A percentile compares a stretch with the other conserved stretches of the same genome.
phyloP scores from a whole-genome alignment of 2,329 filamentous ascomycete genomes.

The Ascochyta rabiei region DNA sequence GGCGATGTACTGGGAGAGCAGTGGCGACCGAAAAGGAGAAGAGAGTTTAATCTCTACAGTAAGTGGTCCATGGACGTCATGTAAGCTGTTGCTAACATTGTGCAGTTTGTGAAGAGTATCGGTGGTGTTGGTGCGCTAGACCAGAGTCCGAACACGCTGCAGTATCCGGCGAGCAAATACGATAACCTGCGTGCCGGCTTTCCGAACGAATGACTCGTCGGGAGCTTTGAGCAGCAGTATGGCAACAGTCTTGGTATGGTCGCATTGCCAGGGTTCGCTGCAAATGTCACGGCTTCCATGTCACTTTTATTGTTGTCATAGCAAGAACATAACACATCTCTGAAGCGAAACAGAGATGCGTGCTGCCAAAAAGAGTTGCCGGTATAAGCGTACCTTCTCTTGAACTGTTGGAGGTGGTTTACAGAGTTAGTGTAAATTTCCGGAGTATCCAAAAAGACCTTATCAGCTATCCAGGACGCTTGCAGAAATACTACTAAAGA shows the following conservation, averaged over 20 bases:
- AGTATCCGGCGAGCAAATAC: slow-evolving; percentile 71
- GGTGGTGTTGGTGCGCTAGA: slow-evolving; percentile 61
- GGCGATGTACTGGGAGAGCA: slow-evolving; percentile 49
- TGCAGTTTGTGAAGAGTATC: slow-evolving; percentile 58
- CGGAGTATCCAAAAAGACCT: too few relatives aligned
- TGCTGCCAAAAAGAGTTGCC: too few relatives aligned
- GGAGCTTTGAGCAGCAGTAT: background rate
- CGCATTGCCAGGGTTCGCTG: background rate
- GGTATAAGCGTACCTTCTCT: too few relatives aligned
- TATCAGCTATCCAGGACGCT: too few relatives aligned
- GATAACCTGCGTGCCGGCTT: slow-evolving; percentile 62
- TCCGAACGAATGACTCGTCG: slow-evolving; percentile 21
- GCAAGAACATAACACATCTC: background rate
- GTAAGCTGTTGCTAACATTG: slow-evolving; percentile 4
- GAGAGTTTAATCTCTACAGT: slow-evolving; percentile 43
- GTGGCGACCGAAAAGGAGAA: slow-evolving; percentile 38
- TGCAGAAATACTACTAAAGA: too few relatives aligned
- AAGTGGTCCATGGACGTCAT: slow-evolving; percentile 11
- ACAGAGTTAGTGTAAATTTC: too few relatives aligned
- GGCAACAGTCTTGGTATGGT: background rate
- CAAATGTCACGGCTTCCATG: background rate
- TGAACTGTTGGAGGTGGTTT: too few relatives aligned
- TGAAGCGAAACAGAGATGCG: too few relatives aligned
- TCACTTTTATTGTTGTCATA: background rate
- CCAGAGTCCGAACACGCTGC: slow-evolving; percentile 63